Evolutionary conservation across 2,329 filamentous ascomycete species (phyloP).

Genomic region (Colletotrichum gloeosporioides): DNA sequence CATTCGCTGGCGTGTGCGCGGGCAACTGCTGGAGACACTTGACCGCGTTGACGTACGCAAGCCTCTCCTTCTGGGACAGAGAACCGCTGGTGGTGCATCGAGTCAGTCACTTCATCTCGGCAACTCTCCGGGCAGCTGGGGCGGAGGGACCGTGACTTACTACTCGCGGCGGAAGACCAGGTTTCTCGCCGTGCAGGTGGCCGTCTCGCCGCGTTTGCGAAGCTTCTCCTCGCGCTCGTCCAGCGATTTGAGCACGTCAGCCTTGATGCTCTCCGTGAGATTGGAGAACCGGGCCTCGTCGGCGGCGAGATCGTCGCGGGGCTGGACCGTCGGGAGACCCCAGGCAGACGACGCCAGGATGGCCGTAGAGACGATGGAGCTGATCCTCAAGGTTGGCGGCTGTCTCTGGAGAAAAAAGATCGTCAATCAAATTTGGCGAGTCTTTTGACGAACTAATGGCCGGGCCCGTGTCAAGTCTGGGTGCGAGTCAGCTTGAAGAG

Average conservation of each 20-base stretch:
- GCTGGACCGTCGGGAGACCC: slow-evolving; percentile 14
- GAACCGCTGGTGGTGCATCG: slow-evolving; percentile 25
- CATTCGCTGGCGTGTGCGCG: slow-evolving; percentile 34
- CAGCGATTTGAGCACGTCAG: slow-evolving; percentile 22
- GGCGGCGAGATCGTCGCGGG: slow-evolving; percentile 9
- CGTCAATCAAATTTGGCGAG: background rate
- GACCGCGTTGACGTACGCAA: slow-evolving; percentile 49
- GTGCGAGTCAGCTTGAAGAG: background rate
- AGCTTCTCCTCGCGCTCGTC: slow-evolving; percentile 23
- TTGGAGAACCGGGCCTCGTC: slow-evolving; percentile 19
- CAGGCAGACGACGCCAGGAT: slow-evolving; percentile 17
- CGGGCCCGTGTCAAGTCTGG: background rate
- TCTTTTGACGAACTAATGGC: background rate
- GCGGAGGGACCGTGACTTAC: slow-evolving; percentile 24
- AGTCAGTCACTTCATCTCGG: background rate
- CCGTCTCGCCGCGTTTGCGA: slow-evolving; percentile 23
- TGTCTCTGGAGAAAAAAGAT: background rate
- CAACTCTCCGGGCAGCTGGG: background rate
- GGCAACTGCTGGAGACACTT: slow-evolving; percentile 47
- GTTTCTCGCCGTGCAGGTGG: slow-evolving; percentile 28
- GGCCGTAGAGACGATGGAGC: slow-evolving; percentile 20
- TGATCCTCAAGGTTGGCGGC: slow-evolving; percentile 2
- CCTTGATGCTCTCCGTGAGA: slow-evolving; percentile 25
- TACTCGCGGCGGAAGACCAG: slow-evolving; percentile 32
- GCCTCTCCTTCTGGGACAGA: slow-evolving; percentile 36